Conservation (phyloP, 2,329 filamentous ascomycete genomes). For the Botrytis pseudocinerea region DNA sequence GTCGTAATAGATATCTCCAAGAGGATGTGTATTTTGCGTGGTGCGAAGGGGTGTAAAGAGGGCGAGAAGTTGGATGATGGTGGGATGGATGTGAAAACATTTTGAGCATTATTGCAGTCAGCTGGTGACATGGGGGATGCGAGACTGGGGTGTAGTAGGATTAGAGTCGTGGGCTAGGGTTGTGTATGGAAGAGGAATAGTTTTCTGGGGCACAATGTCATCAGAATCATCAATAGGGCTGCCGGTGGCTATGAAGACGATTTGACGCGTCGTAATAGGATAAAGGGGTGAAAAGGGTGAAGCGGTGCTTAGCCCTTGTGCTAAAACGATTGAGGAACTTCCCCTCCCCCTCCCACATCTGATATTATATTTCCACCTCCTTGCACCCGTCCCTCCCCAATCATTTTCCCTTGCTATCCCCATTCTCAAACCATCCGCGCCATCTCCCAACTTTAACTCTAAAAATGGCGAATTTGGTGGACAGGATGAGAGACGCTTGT, state of each 20-base stretch:
- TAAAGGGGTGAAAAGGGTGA: not conserved
- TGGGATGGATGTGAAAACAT: conserved; percentile 13
- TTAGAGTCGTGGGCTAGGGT: not conserved
- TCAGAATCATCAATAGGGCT: not conserved
- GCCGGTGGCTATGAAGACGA: not conserved
- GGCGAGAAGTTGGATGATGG: not conserved
- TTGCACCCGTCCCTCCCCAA: not conserved
- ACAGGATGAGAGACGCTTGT: not conserved
- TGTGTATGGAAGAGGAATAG: not conserved
- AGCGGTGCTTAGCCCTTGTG: too few relatives aligned
- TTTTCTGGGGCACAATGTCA: not conserved
- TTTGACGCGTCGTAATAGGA: not conserved
- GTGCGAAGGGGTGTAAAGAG: not conserved
- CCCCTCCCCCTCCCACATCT: too few relatives aligned
- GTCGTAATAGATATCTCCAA: conserved; percentile 3
- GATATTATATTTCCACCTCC: not conserved
- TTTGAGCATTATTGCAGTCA: not conserved
- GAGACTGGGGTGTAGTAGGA: too few relatives aligned
- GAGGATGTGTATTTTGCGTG: not conserved
- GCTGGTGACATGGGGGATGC: conserved; percentile 12
- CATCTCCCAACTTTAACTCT: not conserved
- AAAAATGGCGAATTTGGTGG: conserved; percentile 10
- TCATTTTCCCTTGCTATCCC: not conserved
- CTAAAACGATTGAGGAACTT: not conserved
- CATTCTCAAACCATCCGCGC: not conserved